These are phyloP conservation scores for Chloris gayana DNA, from an alignment of 176 grass and related monocot genomes.

Conservation along the genomic window DNA sequence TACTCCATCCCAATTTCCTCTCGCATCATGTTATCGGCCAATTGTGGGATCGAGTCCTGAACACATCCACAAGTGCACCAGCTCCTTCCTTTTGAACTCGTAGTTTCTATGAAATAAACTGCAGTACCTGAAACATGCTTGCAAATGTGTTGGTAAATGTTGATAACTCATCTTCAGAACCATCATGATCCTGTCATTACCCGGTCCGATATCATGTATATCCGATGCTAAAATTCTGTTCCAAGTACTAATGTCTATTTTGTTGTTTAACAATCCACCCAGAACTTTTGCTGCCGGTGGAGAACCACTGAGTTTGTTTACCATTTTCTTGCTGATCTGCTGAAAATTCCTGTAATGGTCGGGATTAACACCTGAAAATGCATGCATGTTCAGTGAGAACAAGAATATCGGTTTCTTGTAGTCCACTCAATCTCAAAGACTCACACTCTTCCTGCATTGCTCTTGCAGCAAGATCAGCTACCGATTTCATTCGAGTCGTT, in stretches of 20 bases:
- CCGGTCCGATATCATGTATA: conserved; percentile 36
- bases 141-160: conserved; percentile 50
- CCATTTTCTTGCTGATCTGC: conserved; percentile 43
- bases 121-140: conserved; percentile 55
- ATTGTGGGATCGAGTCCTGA: conserved; percentile 29
- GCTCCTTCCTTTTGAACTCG: conserved; percentile 41
- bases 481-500: conserved; percentile 44
- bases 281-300: conserved; percentile 59
- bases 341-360: conserved; percentile 27
- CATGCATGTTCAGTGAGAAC: conserved; percentile 40
- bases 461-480: conserved; percentile 49
- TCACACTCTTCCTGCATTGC: conserved; percentile 8
- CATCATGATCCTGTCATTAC: conserved; percentile 31
- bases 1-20: conserved; percentile 43
- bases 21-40: background rate
- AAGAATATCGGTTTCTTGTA: conserved; percentile 22
- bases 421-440: conserved; percentile 5
- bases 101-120: conserved; percentile 47
- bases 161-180: conserved; percentile 53
- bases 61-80: conserved; percentile 50
- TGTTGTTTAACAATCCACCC: conserved; percentile 43
- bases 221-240: conserved; percentile 32
- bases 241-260: conserved; percentile 35
- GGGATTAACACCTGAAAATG: conserved; percentile 41
- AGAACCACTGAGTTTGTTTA: conserved; percentile 44